A percentile compares a stretch with the other conserved stretches of the same genome.
These are phyloP conservation scores for Periconia digitata DNA, from an alignment of 2,329 filamentous ascomycete species.

Conservation along the genomic window DNA sequence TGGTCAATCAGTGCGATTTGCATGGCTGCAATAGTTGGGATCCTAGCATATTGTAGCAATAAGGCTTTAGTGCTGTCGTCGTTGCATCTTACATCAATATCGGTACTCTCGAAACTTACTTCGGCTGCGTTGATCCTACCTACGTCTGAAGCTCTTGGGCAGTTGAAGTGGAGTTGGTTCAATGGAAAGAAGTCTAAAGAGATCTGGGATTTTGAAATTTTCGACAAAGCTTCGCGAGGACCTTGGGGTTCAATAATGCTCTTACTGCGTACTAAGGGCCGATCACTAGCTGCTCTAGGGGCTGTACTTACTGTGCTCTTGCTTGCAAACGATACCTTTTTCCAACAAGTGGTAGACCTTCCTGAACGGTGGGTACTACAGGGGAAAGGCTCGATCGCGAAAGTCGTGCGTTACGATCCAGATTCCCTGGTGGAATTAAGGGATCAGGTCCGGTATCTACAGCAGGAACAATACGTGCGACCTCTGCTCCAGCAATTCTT, in stretches of 20 bases:
- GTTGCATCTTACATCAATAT: constrained; percentile 10
- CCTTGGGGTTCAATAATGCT: constrained; percentile 24
- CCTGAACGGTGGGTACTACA: constrained; percentile 12
- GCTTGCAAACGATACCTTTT: constrained; percentile 32
- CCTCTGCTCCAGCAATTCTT: background rate
- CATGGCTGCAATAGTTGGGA: constrained; percentile 37
- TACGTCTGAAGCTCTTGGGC: constrained; percentile 29
- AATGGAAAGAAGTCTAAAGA: constrained; percentile 16
- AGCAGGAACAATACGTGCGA: background rate
- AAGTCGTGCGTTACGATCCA: background rate
- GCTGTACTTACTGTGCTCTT: constrained; percentile 21
- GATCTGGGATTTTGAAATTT: constrained; percentile 35
- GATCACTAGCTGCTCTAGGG: constrained; percentile 20
- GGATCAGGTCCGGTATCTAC: background rate
- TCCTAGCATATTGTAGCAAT: constrained; percentile 36
- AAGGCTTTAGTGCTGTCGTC: constrained; percentile 22
- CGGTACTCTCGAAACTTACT: constrained; percentile 26
- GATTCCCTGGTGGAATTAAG: background rate
- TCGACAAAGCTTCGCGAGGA: constrained; percentile 31
- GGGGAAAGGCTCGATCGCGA: constrained; percentile 1
- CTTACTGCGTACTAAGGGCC: constrained; percentile 19
- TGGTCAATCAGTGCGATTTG: constrained; percentile 33
- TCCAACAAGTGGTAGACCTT: constrained; percentile 29
- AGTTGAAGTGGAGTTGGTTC: constrained; percentile 35
- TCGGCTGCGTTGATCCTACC: constrained; percentile 29